phyloP scores from a whole-genome alignment of 2,329 filamentous ascomycete genomes.

The Fusarium haematococcum region DNA sequence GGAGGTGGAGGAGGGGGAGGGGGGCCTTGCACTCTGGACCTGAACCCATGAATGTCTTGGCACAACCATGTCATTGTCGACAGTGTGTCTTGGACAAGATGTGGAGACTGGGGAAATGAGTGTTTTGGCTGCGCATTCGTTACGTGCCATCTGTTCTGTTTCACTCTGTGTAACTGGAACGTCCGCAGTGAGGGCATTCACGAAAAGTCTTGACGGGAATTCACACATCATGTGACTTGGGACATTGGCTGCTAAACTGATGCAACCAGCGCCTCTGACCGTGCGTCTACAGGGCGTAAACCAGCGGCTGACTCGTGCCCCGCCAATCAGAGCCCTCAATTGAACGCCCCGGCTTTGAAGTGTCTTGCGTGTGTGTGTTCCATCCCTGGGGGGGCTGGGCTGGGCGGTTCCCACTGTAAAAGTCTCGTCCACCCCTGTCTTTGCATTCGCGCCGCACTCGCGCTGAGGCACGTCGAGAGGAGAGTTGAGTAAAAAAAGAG shows the following conservation, averaged over 20 bases:
- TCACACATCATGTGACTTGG: slow-evolving; percentile 11
- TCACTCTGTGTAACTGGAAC: not conserved
- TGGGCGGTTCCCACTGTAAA: slow-evolving; percentile 4
- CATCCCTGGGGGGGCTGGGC: not conserved
- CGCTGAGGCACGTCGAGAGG: not conserved
- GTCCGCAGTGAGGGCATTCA: not conserved
- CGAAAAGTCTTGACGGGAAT: not conserved
- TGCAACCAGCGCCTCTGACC: slow-evolving; percentile 15
- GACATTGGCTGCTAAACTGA: not conserved
- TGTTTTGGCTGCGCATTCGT: not conserved
- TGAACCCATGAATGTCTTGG: not conserved
- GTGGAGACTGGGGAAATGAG: not conserved
- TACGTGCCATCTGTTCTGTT: not conserved
- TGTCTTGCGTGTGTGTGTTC: slow-evolving; percentile 15
- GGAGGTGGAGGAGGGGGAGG: not conserved
- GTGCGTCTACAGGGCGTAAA: slow-evolving; percentile 21
- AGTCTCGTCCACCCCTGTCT: not conserved
- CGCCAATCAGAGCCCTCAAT: slow-evolving; percentile 30
- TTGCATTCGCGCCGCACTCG: not conserved
- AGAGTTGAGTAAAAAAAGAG: not conserved
- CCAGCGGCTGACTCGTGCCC: slow-evolving; percentile 24
- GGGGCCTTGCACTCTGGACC: not conserved
- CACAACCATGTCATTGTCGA: not conserved
- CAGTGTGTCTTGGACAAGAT: not conserved
- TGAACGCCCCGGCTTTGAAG: slow-evolving; percentile 23